A percentile compares a stretch with the other conserved stretches of the same genome.
Evolutionary conservation across 306 rosid species (phyloP).

Genomic region (Sphenostylis stenocarpa): DNA sequence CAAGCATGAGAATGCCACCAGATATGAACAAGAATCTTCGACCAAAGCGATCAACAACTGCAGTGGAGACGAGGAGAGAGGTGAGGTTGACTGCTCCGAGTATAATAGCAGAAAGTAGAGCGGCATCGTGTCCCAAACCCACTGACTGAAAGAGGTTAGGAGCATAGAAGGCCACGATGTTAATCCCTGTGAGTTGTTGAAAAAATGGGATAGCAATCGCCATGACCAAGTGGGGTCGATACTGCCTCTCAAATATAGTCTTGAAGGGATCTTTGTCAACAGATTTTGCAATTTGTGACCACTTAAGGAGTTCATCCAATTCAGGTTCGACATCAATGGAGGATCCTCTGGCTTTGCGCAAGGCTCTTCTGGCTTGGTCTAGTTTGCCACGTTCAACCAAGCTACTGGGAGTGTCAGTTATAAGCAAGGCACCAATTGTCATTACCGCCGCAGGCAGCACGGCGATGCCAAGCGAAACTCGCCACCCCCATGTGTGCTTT

Average conservation of each 20-base stretch:
- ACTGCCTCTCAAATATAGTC: constrained; percentile 48
- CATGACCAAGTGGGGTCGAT: constrained; percentile 70
- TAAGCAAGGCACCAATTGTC: constrained; percentile 50
- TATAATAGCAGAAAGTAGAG: constrained; percentile 56
- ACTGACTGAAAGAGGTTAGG: constrained; percentile 71
- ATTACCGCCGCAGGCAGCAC: constrained; percentile 54
- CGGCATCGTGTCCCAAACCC: constrained; percentile 60
- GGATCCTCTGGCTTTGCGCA: constrained; percentile 52
- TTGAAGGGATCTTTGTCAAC: constrained; percentile 47
- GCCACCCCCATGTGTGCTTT: constrained; percentile 66
- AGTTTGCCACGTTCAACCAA: constrained; percentile 59
- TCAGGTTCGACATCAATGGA: constrained; percentile 48
- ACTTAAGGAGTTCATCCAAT: constrained; percentile 43
- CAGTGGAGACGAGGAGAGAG: constrained; percentile 52
- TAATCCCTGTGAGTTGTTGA: constrained; percentile 68
- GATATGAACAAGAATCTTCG: constrained; percentile 57
- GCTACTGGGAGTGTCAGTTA: constrained; percentile 63
- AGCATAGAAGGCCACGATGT: constrained; percentile 63
- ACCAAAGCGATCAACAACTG: constrained; percentile 66
- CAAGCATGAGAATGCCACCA: constrained; percentile 50
- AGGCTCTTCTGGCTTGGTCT: constrained; percentile 54
- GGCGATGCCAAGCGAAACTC: constrained; percentile 72
- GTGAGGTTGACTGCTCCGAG: constrained; percentile 58
- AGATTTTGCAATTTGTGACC: constrained; percentile 38
- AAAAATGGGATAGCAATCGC: constrained; percentile 55